Evolutionary conservation across 495 filamentous ascomycete genomes (phyloP).

Genomic region (Neurospora sublineolata): DNA sequence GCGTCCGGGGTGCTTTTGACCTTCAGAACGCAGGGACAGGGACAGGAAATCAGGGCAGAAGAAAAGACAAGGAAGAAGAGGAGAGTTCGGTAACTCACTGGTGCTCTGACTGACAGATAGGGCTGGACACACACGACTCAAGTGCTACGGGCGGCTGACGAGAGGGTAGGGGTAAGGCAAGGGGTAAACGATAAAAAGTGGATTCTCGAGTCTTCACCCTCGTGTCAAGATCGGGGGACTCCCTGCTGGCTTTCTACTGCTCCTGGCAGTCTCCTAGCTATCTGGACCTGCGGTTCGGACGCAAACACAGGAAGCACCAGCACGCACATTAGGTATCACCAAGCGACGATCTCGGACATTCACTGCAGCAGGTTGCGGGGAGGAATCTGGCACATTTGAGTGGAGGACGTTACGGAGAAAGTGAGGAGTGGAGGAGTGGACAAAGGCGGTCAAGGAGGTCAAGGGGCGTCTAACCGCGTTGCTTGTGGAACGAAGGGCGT

Average conservation of each 20-base stretch:
- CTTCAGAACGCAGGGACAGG: background rate
- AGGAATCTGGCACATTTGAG: background rate
- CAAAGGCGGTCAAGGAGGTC: background rate
- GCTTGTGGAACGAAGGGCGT: background rate
- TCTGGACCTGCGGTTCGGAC: background rate
- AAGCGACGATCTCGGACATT: background rate
- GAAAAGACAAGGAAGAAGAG: background rate
- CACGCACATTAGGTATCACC: background rate
- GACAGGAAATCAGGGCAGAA: background rate
- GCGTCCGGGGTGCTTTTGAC: background rate
- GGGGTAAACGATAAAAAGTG: background rate
- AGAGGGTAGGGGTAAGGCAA: background rate
- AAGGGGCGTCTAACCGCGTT: background rate
- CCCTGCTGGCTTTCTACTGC: background rate
- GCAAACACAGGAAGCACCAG: background rate
- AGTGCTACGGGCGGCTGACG: background rate
- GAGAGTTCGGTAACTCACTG: background rate
- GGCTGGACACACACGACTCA: background rate
- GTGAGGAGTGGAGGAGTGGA: background rate
- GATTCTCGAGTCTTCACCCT: background rate
- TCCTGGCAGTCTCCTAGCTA: background rate
- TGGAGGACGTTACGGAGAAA: background rate
- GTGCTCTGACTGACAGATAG: background rate
- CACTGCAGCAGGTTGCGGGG: background rate
- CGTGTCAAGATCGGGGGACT: background rate